Evolutionary conservation across 2,329 filamentous ascomycete species (phyloP), one percentile per base, ranked within the genome.

Genomic region (Hypomyces perniciosus): DNA sequence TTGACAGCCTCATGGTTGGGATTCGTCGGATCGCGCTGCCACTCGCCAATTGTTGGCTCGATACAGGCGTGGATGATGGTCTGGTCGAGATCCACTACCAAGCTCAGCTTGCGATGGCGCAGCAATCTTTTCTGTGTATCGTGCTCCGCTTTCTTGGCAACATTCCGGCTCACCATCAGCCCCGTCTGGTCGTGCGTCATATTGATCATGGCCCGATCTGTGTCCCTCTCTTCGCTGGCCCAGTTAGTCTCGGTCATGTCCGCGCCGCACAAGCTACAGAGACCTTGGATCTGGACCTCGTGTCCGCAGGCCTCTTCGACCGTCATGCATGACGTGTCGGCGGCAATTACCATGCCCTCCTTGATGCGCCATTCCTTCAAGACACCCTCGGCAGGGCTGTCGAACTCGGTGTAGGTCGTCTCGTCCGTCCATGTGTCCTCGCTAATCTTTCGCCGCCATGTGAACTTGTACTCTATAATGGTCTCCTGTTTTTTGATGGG

Each of bases 61-160:
- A 97, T 95, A 55, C 90, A 96, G 28, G 93, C 93, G 68, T 99
- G 93, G 59, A 99, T 99, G 62, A 99, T 93, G 51, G 93, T 99
- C 73, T 97, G 92, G 66, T 99, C 93, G 49, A 99, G 77, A 76
- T 99, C 93, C 60, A 99, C 93, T 28, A 99, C 93, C 41, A 99
- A 78, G 42, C 88, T 95, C 41, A 99, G 79, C 72, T 95, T 96
- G 59, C 86, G 83, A 55, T 86, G 81, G 53, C 84, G 78, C 40
- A 99, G 75, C 39, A 99, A 76, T 20, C 92, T 84, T 54, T 84
- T 81, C 72, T 96, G 95, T 10, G 90, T 80, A 60, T 95, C 87
- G 64, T 91, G 84, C 69, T 97, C 92, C 51, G 88, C 85, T 57
- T 83, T 84, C 44, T 81, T 81, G 10, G 93, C 93, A 64, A 95